A percentile compares a stretch with the other conserved stretches of the same genome.
These are phyloP conservation scores for Pulveroboletus sp. DNA, from an alignment of 768 basidiomycete species.

Conservation along the genomic window DNA sequence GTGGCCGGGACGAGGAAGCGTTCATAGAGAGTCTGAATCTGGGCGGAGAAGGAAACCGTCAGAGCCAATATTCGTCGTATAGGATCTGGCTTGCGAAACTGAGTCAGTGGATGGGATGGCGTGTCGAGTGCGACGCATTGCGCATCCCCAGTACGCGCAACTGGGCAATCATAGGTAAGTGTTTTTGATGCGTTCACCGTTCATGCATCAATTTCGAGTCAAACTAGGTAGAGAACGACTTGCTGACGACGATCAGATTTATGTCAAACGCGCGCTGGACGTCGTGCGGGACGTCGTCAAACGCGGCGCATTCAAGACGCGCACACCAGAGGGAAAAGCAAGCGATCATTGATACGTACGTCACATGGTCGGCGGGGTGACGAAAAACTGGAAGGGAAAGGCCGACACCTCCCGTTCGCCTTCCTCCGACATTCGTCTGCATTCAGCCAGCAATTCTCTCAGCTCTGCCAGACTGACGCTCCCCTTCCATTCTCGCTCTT, in stretches of 20 bases:
- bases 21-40: conserved; percentile 49
- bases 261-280: conserved; percentile 39
- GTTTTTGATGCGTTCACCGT: conserved; percentile 23
- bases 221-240: conserved; percentile 27
- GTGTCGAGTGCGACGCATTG: conserved; percentile 78
- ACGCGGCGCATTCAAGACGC: conserved; percentile 68
- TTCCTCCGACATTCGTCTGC: conserved; percentile 42
- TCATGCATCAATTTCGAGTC: neutral
- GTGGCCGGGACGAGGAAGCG: conserved; percentile 21
- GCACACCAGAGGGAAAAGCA: conserved; percentile 68
- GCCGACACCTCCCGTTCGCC: conserved; percentile 26
- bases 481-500: conserved; percentile 26
- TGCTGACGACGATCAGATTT: conserved; percentile 8
- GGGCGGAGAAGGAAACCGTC: conserved; percentile 55
- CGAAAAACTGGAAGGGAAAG: conserved; percentile 24
- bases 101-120: conserved; percentile 76
- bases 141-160: conserved; percentile 92
- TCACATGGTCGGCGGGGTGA: conserved; percentile 7
- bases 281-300: conserved; percentile 55
- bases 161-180: conserved; percentile 85
- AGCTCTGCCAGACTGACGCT: conserved; percentile 40
- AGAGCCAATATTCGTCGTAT: conserved; percentile 77
- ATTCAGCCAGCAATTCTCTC: conserved; percentile 54
- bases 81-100: conserved; percentile 81
- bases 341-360: conserved; percentile 17